Conservation (phyloP, 805 yeast species). For the Naumovozyma castellii region DNA sequence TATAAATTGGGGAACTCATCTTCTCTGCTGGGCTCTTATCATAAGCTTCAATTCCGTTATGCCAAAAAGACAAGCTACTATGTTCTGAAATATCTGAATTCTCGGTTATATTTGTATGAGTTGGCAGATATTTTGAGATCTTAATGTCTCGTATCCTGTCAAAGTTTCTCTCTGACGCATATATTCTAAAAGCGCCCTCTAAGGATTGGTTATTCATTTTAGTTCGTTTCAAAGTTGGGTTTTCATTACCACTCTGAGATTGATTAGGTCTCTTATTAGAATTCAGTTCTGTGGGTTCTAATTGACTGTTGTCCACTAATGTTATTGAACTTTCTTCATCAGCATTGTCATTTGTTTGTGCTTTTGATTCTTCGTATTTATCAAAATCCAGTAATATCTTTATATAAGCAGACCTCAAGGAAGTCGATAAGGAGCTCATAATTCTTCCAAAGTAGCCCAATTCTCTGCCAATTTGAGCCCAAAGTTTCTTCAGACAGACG, state of each 20-base stretch:
- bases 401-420: slow-evolving; percentile 51
- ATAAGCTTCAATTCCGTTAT: slow-evolving; percentile 29
- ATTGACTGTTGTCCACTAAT: too few relatives aligned
- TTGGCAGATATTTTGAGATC: slow-evolving; percentile 41
- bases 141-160: slow-evolving; percentile 39
- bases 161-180: slow-evolving; percentile 34
- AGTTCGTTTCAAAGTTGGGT: too few relatives aligned
- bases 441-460: slow-evolving; percentile 66
- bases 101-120: slow-evolving; percentile 39
- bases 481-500: slow-evolving; percentile 56
- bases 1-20: slow-evolving; percentile 42
- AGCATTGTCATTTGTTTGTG: neutral
- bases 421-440: slow-evolving; percentile 61
- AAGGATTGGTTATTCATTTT: neutral
- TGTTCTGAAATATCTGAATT: slow-evolving; percentile 32
- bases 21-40: slow-evolving; percentile 33
- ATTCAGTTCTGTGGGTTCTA: too few relatives aligned
- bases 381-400: slow-evolving; percentile 31
- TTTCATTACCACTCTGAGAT: too few relatives aligned
- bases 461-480: slow-evolving; percentile 82
- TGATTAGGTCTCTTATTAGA: too few relatives aligned
- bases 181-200: slow-evolving; percentile 1
- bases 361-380: neutral
- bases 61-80: slow-evolving; percentile 37
- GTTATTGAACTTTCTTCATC: too few relatives aligned